phyloP scores from a whole-genome alignment of 805 yeast genomes.

The Cyberlindnera lachancei region DNA sequence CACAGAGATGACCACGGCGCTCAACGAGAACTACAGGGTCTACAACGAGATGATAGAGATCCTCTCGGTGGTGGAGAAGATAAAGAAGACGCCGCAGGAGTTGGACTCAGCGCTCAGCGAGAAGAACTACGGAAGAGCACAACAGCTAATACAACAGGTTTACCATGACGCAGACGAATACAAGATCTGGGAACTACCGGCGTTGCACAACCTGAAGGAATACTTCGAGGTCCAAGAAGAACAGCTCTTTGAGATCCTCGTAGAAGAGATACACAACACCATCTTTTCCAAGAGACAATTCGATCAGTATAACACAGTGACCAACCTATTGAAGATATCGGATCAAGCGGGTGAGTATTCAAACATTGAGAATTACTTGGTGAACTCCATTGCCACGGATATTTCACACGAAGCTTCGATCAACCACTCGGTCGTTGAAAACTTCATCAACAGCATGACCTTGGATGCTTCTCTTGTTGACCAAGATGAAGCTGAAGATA shows the following conservation, averaged over 20 bases:
- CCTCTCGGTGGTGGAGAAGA: conserved; percentile 55
- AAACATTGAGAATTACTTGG: conserved; percentile 46
- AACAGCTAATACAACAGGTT: conserved; percentile 41
- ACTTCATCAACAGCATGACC: conserved; percentile 27
- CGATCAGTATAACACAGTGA: conserved; percentile 14
- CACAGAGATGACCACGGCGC: conserved; percentile 19
- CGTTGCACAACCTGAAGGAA: conserved; percentile 41
- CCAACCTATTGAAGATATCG: conserved; percentile 8
- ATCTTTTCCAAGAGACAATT: conserved; percentile 46
- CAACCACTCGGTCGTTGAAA: conserved; percentile 28
- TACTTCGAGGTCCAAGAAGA: conserved; percentile 51
- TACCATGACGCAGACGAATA: conserved; percentile 40
- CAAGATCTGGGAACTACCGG: conserved; percentile 50
- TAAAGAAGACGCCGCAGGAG: conserved; percentile 50
- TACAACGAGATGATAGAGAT: conserved; percentile 66
- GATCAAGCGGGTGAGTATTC: conserved; percentile 18
- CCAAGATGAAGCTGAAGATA: conserved; percentile 20
- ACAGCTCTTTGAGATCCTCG: conserved; percentile 56
- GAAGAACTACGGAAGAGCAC: conserved; percentile 62
- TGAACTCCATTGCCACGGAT: conserved; percentile 52
- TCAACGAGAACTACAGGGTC: conserved; percentile 54
- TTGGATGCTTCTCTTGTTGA: conserved; percentile 9
- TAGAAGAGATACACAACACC: conserved; percentile 71
- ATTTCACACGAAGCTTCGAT: conserved; percentile 39
- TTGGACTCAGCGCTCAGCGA: conserved; percentile 65